Percentiles rank a stretch among this genome's conserved stretches.
Evolutionary conservation across 495 filamentous ascomycete species (phyloP).

Genomic region (Penicillium maclennaniae): DNA sequence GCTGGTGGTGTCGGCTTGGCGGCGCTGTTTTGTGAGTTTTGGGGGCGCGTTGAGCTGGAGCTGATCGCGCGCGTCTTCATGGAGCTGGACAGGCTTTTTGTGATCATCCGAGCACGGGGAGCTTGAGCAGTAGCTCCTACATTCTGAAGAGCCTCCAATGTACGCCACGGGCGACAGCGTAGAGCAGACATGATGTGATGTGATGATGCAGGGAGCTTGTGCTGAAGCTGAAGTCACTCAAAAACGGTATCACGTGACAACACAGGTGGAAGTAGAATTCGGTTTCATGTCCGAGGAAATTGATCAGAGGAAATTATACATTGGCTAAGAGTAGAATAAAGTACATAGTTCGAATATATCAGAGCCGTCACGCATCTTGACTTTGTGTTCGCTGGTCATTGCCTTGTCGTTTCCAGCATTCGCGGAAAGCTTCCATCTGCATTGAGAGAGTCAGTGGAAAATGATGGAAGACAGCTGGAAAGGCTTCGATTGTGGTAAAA

Average conservation of each 20-base stretch:
- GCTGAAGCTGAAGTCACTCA: constrained; percentile 6
- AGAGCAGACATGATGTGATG: constrained; percentile 22
- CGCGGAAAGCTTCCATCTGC: constrained; percentile 88
- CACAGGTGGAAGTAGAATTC: neutral
- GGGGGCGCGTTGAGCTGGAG: constrained; percentile 17
- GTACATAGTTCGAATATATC: neutral
- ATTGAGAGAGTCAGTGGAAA: constrained; percentile 11
- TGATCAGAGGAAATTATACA: constrained; percentile 1
- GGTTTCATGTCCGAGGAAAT: neutral
- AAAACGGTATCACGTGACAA: constrained; percentile 14
- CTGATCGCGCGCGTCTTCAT: constrained; percentile 17
- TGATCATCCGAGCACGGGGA: constrained; percentile 4
- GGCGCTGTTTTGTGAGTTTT: constrained; percentile 17
- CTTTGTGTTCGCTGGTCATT: constrained; percentile 79
- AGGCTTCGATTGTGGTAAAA: neutral
- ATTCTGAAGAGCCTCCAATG: constrained; percentile 16
- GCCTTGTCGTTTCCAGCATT: constrained; percentile 89
- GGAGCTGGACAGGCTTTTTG: constrained; percentile 13
- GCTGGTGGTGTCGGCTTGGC: constrained; percentile 10
- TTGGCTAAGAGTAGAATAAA: neutral
- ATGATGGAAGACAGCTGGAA: neutral
- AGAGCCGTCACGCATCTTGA: constrained; percentile 51
- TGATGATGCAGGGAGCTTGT: constrained; percentile 2
- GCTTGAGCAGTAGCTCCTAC: constrained; percentile 3
- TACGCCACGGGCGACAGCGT: constrained; percentile 14